Conservation (phyloP, 345 rosid genomes). For the Camelina neglecta region DNA sequence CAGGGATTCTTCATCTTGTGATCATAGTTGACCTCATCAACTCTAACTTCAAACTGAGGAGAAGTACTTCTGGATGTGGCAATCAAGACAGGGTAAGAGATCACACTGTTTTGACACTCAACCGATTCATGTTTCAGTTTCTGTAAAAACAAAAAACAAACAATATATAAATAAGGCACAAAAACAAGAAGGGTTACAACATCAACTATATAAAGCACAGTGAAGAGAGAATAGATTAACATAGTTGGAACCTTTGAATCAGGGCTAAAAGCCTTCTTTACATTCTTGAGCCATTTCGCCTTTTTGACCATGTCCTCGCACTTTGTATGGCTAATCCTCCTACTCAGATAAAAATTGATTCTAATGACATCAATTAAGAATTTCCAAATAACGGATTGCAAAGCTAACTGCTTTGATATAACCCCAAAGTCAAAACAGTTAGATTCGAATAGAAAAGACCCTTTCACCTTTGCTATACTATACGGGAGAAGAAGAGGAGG, state of each 20-base stretch:
- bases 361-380: not conserved
- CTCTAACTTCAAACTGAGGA: slow-evolving; percentile 58
- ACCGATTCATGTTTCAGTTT: slow-evolving; percentile 38
- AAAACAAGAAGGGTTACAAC: not conserved
- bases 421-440: slow-evolving; percentile 17
- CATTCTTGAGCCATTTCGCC: slow-evolving; percentile 86
- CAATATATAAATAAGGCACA: not conserved
- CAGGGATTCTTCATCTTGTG: slow-evolving; percentile 33
- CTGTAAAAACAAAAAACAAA: slow-evolving; percentile 1
- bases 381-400: not conserved
- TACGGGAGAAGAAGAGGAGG: slow-evolving; percentile 16
- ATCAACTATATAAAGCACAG: not conserved
- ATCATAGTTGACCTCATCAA: slow-evolving; percentile 51
- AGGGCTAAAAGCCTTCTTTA: slow-evolving; percentile 84
- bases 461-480: not conserved
- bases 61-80: slow-evolving; percentile 46
- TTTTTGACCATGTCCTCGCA: slow-evolving; percentile 70
- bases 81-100: slow-evolving; percentile 50
- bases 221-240: not conserved
- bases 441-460: not conserved
- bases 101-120: slow-evolving; percentile 49
- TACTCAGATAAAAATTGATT: slow-evolving; percentile 2
- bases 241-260: slow-evolving; percentile 47
- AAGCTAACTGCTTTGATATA: not conserved
- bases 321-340: slow-evolving; percentile 28